Conservation (phyloP, 1,139 yeast species). For the Lipomyces yarrowii region DNA sequence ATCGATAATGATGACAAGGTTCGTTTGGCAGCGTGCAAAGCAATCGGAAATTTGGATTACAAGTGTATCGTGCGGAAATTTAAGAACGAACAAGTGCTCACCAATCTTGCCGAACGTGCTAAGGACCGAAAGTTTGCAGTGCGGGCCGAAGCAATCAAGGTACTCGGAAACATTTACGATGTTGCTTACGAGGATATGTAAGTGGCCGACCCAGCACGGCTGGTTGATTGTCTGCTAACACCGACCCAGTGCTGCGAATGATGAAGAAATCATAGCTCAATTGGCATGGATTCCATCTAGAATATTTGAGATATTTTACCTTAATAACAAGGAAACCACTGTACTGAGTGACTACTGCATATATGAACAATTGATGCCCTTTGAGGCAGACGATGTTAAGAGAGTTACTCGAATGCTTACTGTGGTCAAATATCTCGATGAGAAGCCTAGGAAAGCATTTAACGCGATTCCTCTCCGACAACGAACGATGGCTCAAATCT, state of each 20-base stretch:
- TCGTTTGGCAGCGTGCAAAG: slow-evolving; percentile 60
- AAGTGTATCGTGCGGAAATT: slow-evolving; percentile 40
- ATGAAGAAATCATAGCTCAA: slow-evolving; percentile 22
- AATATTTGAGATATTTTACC: slow-evolving; percentile 67
- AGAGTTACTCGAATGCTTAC: slow-evolving; percentile 59
- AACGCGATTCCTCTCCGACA: slow-evolving; percentile 28
- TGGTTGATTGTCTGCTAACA: background rate
- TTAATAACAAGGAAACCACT: slow-evolving; percentile 70
- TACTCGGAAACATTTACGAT: slow-evolving; percentile 60
- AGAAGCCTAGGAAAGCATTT: slow-evolving; percentile 58
- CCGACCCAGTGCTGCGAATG: slow-evolving; percentile 37
- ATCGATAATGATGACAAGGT: slow-evolving; percentile 78
- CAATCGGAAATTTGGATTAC: slow-evolving; percentile 47
- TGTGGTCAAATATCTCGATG: slow-evolving; percentile 55
- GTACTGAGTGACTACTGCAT: slow-evolving; percentile 65
- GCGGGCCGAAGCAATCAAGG: slow-evolving; percentile 61
- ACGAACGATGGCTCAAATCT: slow-evolving; percentile 34
- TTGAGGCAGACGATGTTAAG: slow-evolving; percentile 49
- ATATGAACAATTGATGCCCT: slow-evolving; percentile 64
- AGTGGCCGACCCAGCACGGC: background rate
- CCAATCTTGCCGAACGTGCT: slow-evolving; percentile 60
- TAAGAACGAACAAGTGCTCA: slow-evolving; percentile 53
- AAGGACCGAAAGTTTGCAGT: slow-evolving; percentile 71
- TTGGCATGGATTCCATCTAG: slow-evolving; percentile 65
- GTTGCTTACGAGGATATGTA: slow-evolving; percentile 34